These are phyloP conservation scores for Penicillium goetzii DNA, from an alignment of 495 filamentous ascomycete genomes.

Conservation along the genomic window DNA sequence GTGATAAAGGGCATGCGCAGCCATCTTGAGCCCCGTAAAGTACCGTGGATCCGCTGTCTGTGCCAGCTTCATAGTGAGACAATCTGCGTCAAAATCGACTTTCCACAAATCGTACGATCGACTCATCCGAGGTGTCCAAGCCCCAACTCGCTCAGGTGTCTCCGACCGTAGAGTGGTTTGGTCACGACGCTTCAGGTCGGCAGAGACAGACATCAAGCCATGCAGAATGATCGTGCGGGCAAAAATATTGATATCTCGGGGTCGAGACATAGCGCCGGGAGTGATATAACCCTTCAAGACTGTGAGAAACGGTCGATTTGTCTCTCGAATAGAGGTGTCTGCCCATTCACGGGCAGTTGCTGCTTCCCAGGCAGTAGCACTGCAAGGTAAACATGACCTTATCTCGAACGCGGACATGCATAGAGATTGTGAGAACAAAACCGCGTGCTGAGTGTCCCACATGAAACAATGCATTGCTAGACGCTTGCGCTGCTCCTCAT, in stretches of 20 bases:
- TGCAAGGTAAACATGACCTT: constrained; percentile 51
- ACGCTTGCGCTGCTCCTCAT: constrained; percentile 58
- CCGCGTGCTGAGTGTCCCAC: constrained; percentile 62
- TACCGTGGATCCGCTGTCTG: constrained; percentile 35
- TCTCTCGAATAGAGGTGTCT: constrained; percentile 33
- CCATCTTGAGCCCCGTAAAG: constrained; percentile 46
- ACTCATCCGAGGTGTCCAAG: constrained; percentile 54
- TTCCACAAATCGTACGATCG: constrained; percentile 59
- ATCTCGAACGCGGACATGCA: constrained; percentile 64
- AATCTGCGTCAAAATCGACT: constrained; percentile 54
- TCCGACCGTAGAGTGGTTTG: constrained; percentile 52
- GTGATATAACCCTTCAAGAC: constrained; percentile 58
- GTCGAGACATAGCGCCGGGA: constrained; percentile 33
- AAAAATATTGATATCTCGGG: constrained; percentile 49
- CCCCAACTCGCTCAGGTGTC: constrained; percentile 42
- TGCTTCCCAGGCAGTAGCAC: constrained; percentile 55
- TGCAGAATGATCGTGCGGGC: constrained; percentile 54
- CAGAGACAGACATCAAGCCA: constrained; percentile 59
- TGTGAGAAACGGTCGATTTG: constrained; percentile 43
- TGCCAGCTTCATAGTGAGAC: constrained; percentile 39
- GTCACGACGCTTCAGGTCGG: constrained; percentile 58
- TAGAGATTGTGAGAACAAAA: constrained; percentile 59
- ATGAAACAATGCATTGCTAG: constrained; percentile 60
- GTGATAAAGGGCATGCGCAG: constrained; percentile 54
- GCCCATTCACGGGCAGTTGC: constrained; percentile 51